phyloP scores from a whole-genome alignment of 768 basidiomycete genomes.

The Antrodiella citrinella region DNA sequence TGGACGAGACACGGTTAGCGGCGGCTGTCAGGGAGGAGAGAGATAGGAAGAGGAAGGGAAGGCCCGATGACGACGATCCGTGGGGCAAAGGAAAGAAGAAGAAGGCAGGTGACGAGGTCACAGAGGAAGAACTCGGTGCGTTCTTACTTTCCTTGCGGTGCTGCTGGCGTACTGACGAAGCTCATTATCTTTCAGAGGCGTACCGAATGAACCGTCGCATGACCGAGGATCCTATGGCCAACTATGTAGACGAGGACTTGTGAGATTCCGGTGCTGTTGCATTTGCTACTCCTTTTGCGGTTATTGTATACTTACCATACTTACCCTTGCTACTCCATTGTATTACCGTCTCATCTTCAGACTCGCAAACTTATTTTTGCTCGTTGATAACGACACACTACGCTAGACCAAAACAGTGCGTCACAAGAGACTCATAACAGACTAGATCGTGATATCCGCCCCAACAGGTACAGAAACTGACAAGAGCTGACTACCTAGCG shows the following conservation, averaged over 20 bases:
- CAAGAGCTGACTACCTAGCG: too few relatives aligned
- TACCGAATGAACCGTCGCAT: conserved; percentile 73
- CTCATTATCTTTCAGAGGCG: conserved; percentile 74
- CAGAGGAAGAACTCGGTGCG: conserved; percentile 81
- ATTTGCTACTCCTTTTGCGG: too few relatives aligned
- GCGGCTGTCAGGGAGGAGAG: conserved; percentile 71
- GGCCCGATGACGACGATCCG: conserved; percentile 49
- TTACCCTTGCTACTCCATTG: not conserved
- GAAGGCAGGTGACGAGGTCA: conserved; percentile 57
- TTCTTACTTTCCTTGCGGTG: conserved; percentile 9
- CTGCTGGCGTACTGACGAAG: conserved; percentile 14
- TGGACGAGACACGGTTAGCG: conserved; percentile 64
- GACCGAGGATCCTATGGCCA: conserved; percentile 89
- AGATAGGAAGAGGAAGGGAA: conserved; percentile 52
- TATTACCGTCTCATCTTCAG: too few relatives aligned
- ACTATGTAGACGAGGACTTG: conserved; percentile 63
- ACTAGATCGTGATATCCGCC: too few relatives aligned
- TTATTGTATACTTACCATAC: too few relatives aligned
- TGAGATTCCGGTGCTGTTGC: conserved; percentile 8
- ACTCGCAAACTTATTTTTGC: too few relatives aligned
- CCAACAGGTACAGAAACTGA: too few relatives aligned
- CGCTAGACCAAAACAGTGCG: too few relatives aligned
- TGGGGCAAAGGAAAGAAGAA: conserved; percentile 54
- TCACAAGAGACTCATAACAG: too few relatives aligned
- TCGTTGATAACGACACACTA: too few relatives aligned